Conservation (phyloP, 257 asterid genomes). For the Datura wrightii region DNA sequence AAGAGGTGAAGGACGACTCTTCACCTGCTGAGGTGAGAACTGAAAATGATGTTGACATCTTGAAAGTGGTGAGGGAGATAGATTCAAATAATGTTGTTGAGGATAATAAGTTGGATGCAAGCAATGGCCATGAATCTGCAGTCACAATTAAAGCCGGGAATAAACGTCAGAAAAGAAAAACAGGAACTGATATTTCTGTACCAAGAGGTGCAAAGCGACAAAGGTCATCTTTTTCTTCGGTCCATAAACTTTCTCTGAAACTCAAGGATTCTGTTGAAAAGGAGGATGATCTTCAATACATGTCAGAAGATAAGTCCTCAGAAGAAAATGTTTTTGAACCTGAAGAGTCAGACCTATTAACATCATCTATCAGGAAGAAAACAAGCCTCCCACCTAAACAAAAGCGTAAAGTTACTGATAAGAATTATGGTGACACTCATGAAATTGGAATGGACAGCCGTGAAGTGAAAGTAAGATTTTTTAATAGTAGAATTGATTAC, state of each 20-base stretch:
- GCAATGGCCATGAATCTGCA: conserved; percentile 65
- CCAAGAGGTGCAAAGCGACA: conserved; percentile 62
- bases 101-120: conserved; percentile 66
- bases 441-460: conserved; percentile 41
- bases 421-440: conserved; percentile 48
- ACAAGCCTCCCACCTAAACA: conserved; percentile 54
- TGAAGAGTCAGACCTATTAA: conserved; percentile 58
- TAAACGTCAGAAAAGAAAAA: conserved; percentile 67
- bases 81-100: conserved; percentile 61
- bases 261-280: conserved; percentile 56
- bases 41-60: conserved; percentile 71
- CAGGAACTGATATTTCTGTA: conserved; percentile 58
- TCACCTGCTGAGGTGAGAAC: conserved; percentile 49
- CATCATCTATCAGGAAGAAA: conserved; percentile 54
- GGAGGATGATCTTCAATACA: conserved; percentile 56
- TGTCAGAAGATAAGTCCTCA: conserved; percentile 56
- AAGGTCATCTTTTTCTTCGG: conserved; percentile 71
- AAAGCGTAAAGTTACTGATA: conserved; percentile 63
- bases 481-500: conserved; percentile 24
- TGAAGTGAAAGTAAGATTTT: conserved; percentile 64
- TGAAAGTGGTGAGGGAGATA: conserved; percentile 88
- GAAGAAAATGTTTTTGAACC: conserved; percentile 56
- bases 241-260: conserved; percentile 52
- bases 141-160: conserved; percentile 48
- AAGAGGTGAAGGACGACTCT: conserved; percentile 68